A percentile compares a stretch with the other conserved stretches of the same genome.
These are phyloP conservation scores for Claviceps sp. DNA, from an alignment of 2,329 filamentous ascomycete species.

Conservation along the genomic window DNA sequence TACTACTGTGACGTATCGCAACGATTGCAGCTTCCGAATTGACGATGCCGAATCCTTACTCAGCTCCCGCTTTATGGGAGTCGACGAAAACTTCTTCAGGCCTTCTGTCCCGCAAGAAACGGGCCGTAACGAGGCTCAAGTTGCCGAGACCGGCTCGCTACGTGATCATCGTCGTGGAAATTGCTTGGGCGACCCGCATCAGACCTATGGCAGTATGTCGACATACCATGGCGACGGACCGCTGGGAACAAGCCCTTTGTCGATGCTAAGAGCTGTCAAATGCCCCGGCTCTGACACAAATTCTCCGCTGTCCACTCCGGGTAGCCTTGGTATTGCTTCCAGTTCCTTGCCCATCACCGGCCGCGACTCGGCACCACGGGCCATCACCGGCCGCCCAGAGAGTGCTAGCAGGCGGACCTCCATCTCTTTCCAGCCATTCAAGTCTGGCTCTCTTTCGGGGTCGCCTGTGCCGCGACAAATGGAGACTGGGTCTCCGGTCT, in stretches of 20 bases:
- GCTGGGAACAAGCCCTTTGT: constrained; percentile 73
- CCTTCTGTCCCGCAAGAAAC: constrained; percentile 55
- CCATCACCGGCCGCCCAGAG: constrained; percentile 29
- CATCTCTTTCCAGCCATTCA: constrained; percentile 89
- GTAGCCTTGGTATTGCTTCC: constrained; percentile 29
- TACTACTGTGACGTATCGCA: constrained; percentile 71
- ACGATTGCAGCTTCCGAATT: constrained; percentile 79
- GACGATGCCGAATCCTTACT: constrained; percentile 84
- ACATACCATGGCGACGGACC: constrained; percentile 76
- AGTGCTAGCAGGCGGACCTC: constrained; percentile 60
- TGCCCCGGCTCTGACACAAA: constrained; percentile 47
- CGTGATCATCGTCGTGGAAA: constrained; percentile 44
- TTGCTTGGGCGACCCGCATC: constrained; percentile 47
- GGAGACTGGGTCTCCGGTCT: constrained; percentile 40
- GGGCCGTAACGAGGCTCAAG: constrained; percentile 21
- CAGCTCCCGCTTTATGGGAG: constrained; percentile 85
- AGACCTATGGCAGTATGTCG: constrained; percentile 79
- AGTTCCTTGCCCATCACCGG: constrained; percentile 40
- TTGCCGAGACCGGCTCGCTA: constrained; percentile 58
- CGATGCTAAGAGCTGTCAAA: constrained; percentile 60
- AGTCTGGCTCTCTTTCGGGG: constrained; percentile 85
- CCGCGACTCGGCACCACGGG: constrained; percentile 16
- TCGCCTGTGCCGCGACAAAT: constrained; percentile 50
- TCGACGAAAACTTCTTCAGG: constrained; percentile 76
- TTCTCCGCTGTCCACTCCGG: constrained; percentile 37